These are phyloP conservation scores for Zanthoxylum bungeanum DNA, from an alignment of 345 rosid genomes.

Conservation along the genomic window DNA sequence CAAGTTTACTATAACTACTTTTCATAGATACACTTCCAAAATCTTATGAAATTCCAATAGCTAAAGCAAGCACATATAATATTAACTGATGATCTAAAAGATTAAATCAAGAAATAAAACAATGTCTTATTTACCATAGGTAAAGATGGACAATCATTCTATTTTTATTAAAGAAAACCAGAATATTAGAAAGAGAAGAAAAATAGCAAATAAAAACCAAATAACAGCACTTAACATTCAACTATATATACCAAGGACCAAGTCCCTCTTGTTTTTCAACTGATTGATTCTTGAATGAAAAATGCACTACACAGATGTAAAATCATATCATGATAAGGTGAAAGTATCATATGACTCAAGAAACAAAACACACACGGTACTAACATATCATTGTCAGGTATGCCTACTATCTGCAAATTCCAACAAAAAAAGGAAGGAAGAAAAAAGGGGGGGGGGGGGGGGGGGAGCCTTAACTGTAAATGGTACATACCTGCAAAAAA, in stretches of 20 bases:
- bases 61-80: background rate
- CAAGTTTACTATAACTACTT: background rate
- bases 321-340: background rate
- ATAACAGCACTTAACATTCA: background rate
- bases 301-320: background rate
- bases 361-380: background rate
- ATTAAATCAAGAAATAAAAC: background rate
- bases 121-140: constrained; percentile 8
- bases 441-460: background rate
- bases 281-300: background rate
- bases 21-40: background rate
- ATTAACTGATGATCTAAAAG: background rate
- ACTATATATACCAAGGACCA: background rate
- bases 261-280: background rate
- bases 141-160: background rate
- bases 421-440: background rate
- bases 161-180: background rate
- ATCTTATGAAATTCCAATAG: background rate
- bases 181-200: background rate
- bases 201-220: background rate
- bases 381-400: background rate
- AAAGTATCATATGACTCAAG: background rate
- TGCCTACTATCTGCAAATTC: background rate
- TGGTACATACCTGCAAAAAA: constrained; percentile 76
- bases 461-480: background rate